phyloP scores from a whole-genome alignment of 2,329 filamentous ascomycete genomes.

The Sphaerostilbella broomeana region DNA sequence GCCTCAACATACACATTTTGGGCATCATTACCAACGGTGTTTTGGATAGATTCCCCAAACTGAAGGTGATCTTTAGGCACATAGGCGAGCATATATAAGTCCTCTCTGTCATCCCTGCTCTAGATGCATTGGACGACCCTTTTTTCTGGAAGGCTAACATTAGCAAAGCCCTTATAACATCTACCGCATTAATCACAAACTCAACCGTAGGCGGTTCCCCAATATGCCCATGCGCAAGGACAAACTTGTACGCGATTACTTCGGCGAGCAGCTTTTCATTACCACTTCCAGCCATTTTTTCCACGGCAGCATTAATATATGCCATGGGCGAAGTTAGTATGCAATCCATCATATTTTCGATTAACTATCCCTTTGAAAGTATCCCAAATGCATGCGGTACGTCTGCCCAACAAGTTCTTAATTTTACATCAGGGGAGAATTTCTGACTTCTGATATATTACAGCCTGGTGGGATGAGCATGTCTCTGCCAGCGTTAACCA shows the following conservation, averaged over 20 bases:
- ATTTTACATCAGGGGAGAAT: not conserved
- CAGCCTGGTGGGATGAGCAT: conserved; percentile 10
- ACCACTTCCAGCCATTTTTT: conserved; percentile 53
- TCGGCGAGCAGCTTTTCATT: conserved; percentile 49
- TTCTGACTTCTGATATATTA: not conserved
- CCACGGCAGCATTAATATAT: conserved; percentile 44
- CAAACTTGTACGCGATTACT: conserved; percentile 43
- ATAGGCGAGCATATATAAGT: conserved; percentile 38
- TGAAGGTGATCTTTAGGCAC: conserved; percentile 42
- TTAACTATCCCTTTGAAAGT: conserved; percentile 46
- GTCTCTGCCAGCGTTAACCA: conserved; percentile 9
- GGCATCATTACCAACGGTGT: conserved; percentile 43
- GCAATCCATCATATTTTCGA: conserved; percentile 44
- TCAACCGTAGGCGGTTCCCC: conserved; percentile 37
- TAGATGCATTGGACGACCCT: no score
- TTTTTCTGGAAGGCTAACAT: not conserved
- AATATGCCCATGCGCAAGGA: conserved; percentile 48
- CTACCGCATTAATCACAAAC: conserved; percentile 47
- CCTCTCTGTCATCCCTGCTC: not conserved
- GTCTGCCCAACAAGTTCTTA: not conserved
- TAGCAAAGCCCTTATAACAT: conserved; percentile 35
- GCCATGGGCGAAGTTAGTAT: conserved; percentile 42
- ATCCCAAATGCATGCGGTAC: conserved; percentile 9
- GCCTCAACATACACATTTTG: conserved; percentile 51
- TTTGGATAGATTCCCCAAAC: conserved; percentile 40